Conservation (phyloP, 495 filamentous ascomycete genomes). For the Neurospora sp. region DNA sequence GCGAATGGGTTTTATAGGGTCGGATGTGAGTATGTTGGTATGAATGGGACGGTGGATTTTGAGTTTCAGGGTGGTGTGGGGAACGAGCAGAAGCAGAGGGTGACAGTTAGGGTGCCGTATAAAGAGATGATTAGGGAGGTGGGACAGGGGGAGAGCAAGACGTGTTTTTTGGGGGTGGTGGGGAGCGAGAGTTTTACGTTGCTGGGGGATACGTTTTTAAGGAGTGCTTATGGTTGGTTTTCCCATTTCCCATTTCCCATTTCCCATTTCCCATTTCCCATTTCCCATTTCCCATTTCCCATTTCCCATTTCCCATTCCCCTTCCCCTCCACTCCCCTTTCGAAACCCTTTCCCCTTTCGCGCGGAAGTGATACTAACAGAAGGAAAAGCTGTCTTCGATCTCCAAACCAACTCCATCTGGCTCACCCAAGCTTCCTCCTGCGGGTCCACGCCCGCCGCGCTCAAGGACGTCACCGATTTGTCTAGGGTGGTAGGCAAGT, state of each 20-base stretch:
- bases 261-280: too few relatives aligned
- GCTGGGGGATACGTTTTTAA: slow-evolving; percentile 87
- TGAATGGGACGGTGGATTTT: slow-evolving; percentile 62
- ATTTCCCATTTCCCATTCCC: too few relatives aligned
- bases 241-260: neutral
- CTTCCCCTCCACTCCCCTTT: too few relatives aligned
- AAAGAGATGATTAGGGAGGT: slow-evolving; percentile 43
- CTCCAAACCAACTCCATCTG: slow-evolving; percentile 34
- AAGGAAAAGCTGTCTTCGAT: slow-evolving; percentile 33
- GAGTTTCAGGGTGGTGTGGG: slow-evolving; percentile 41
- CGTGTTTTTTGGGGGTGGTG: slow-evolving; percentile 70
- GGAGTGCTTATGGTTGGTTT: slow-evolving; percentile 64
- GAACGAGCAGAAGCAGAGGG: slow-evolving; percentile 16
- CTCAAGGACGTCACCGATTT: slow-evolving; percentile 17
- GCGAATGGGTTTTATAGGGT: slow-evolving; percentile 52
- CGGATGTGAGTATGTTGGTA: slow-evolving; percentile 55
- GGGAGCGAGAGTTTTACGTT: slow-evolving; percentile 48
- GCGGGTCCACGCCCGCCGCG: slow-evolving; percentile 28
- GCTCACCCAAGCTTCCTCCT: slow-evolving; percentile 36
- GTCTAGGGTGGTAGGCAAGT: slow-evolving; percentile 9
- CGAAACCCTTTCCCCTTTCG: too few relatives aligned
- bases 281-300: too few relatives aligned
- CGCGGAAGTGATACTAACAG: neutral
- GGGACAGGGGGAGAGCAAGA: slow-evolving; percentile 35
- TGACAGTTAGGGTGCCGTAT: slow-evolving; percentile 55